Base-by-base conservation (phyloP, 768 basidiomycete genomes). In the Termitomyces sp. region DNA sequence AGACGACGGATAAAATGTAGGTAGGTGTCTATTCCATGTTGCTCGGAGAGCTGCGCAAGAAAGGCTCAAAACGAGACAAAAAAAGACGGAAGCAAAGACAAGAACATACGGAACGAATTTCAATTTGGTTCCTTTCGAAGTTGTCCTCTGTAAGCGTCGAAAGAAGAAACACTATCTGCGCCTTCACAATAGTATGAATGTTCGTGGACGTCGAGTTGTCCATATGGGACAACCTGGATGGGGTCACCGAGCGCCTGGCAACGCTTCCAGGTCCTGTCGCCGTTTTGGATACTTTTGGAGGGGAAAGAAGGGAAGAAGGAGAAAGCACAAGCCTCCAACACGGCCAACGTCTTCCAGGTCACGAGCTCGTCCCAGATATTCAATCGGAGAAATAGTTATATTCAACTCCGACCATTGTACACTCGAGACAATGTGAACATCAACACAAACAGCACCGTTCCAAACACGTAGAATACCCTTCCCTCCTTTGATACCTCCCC, bases 121-220 rank as follows among this genome's bases (percentile, higher is more conserved):
- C 95, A 54, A 84, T 75, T 68, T 94, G 88, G 72, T 97, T 93
- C 68, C 91, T 84, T 68, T 92, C 91, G 69, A 93, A 99, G 73
- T 93, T 94, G 65, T 98, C 96, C 74, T 98, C 96, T 56, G 92
- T 93, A 58, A 98, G 83, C 26, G 93, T 98, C 28, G 92, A 93
- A 61, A 99, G 82, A 56, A 98, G 81, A 74, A 99, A 98, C 62
- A 96, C 94, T 68, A 99, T 95, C 79, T 99, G 95, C 57, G 95
- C 90, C 74, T 90, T 91, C 75, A 93, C 91, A 71, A 93, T 93
- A 68, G 89, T 92, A 72, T 91, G 85, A 67, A 93, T 90, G 71
- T 90, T 90, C 69, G 87, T 85, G 68, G 79, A 85, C 73, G 87
- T 82, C 78, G 87, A 83, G 69, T 82, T 88, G 77, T 90, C 89